Base-by-base conservation (phyloP, 2,329 filamentous ascomycete species). In the Penicillium sp. region DNA sequence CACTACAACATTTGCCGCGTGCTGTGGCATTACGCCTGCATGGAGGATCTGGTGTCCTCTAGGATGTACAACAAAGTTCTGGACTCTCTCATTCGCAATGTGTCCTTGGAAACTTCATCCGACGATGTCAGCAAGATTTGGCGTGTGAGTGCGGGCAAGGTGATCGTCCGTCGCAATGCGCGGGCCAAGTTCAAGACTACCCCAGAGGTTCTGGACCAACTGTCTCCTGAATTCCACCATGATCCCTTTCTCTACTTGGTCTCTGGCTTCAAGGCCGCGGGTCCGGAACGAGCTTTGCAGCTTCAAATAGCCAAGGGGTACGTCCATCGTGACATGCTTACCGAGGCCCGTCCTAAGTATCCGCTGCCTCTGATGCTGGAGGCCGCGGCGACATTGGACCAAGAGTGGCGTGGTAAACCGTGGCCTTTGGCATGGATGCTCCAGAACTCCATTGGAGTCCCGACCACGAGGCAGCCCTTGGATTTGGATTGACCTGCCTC, bases 1-100 rank as follows among this genome's bases (percentile, higher is more conserved):
- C 65, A 70, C 38, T 78, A 78, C 62, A 83, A 82, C 56, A 67
- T 79, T 11, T 78, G 76, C 54, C 77, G 78, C 11, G 79, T 82
- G 8, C 61, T 83, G 6, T 83, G 81, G 81, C 72, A 73, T 62
- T 81, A 81, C 68, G 78, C 80, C 6, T 82, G 81, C 63, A 71
- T 82, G 58, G 55, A 73, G 16, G 70, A 70, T 8, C 43, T 51
- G 11, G 75, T 76, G 11, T 77, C 70, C 16, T 60, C 60, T 28
- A 63, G 64, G 4, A 80, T 80, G 75, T 71, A 70, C 53, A 59
- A 71, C 26, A 57, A 66, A 7, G 71, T 81, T 6, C 52, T 70
- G 26, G 60, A 42, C 37, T 76, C 75, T 43, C 65, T 80, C 6
- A 45, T 61, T n/a, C 61, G 70, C n/a, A 72, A 74, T 40, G 62